Evolutionary conservation across 345 rosid species (phyloP).

Genomic region (Aquilaria sinensis): DNA sequence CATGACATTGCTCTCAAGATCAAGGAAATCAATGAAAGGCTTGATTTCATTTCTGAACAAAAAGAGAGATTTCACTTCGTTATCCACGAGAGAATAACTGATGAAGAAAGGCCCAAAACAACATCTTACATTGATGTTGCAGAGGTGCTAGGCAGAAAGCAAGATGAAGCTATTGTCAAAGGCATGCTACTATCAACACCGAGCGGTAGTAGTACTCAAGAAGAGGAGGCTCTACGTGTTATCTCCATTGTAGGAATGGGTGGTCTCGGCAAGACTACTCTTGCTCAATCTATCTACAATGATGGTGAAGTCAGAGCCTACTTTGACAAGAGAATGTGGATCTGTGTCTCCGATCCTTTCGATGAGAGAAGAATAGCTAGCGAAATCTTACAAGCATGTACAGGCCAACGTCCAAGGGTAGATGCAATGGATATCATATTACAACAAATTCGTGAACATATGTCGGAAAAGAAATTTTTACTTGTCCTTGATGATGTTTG

Average conservation of each 20-base stretch:
- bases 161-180: not conserved
- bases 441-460: not conserved
- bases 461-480: slow-evolving; percentile 7
- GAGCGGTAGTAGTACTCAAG: not conserved
- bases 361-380: slow-evolving; percentile 13
- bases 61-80: not conserved
- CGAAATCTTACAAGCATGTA: slow-evolving; percentile 10
- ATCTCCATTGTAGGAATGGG: slow-evolving; percentile 18
- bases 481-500: slow-evolving; percentile 24
- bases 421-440: not conserved
- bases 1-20: not conserved
- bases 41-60: not conserved
- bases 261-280: slow-evolving; percentile 19
- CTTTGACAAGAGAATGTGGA: slow-evolving; percentile 15
- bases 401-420: not conserved
- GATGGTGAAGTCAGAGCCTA: not conserved
- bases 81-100: too few species aligned
- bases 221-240: not conserved
- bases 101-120: not conserved
- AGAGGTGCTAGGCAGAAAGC: slow-evolving; percentile 10
- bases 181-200: slow-evolving; percentile 2
- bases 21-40: not conserved
- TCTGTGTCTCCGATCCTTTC: slow-evolving; percentile 15
- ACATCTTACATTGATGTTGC: not conserved
- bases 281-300: slow-evolving; percentile 12